Evolutionary conservation across 768 basidiomycete species (phyloP), one percentile per base, ranked within the genome.

Genomic region (Dioszegia aurantiaca): DNA sequence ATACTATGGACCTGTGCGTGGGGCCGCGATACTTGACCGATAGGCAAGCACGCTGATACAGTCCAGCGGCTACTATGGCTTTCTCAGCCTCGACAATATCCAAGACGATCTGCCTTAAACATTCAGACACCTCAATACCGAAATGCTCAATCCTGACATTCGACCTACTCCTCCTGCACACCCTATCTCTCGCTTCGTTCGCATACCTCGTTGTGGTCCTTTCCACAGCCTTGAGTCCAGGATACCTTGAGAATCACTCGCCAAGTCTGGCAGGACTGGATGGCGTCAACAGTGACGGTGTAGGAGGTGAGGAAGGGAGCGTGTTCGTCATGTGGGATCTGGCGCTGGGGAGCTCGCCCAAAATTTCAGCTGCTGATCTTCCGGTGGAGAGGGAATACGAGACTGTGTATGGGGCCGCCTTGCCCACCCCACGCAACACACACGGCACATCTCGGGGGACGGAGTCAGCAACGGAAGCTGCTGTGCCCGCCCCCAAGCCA

Each of bases 321-420:
- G 62, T 62, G 0, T 73, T 70, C 48, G 64, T 73, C 55, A 73
- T 73, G 71, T 73, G 71, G 71, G 71, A 73, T 26, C 28, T 73
- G 59, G 71, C 71, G 23, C 28, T 73, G 17, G 61, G 61, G 10
- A 61, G 59, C 11, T 58, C 64, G 30, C 66, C 66, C 4, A n/a
- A 26, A 9, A 59, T 56, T 19, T 61, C 62, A 2, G 8, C n/a
- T 6, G 31, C 44, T 10, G 51, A n/a, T 36, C 17, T 37, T 30
- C 48, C 33, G 48, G 48, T 17, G 19, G 17, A 9, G 36, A 49
- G 37, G 36, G 36, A 14, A 23, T 23, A 19, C 23, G 37, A 40
- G 23, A 27, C 51, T 5, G 37, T 10, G 5, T 53, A 53, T 28
- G 51, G 51, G 21, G 27, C 51, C 14, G 37, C 51, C 9, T 14